Percentiles rank a stretch among this genome's conserved stretches.
Conservation (phyloP, 495 filamentous ascomycete species). For the Tuber microsphaerosporum region DNA sequence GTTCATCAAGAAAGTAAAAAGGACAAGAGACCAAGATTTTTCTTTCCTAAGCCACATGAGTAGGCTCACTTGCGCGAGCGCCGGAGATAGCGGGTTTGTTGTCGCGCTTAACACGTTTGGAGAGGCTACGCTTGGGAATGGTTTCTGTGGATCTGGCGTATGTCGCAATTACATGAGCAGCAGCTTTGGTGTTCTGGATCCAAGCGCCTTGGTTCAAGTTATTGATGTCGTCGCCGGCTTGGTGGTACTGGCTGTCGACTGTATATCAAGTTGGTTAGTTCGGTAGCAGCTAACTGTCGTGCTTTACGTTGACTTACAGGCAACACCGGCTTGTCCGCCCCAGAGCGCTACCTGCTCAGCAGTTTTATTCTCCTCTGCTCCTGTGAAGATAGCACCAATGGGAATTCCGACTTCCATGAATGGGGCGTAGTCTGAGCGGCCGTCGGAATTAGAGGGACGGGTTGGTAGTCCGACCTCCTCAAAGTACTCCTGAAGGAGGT, state of each 20-base stretch:
- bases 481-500: constrained; percentile 58
- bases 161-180: constrained; percentile 58
- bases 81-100: neutral
- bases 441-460: constrained; percentile 54
- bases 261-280: constrained; percentile 41
- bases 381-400: constrained; percentile 61
- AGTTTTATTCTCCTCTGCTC: constrained; percentile 62
- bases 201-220: constrained; percentile 58
- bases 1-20: neutral
- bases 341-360: constrained; percentile 51
- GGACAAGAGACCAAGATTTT: too few species aligned
- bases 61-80: neutral
- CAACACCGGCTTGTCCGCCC: constrained; percentile 56
- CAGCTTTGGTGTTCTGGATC: constrained; percentile 54
- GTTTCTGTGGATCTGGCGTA: constrained; percentile 51
- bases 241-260: constrained; percentile 60
- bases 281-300: neutral
- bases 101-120: neutral
- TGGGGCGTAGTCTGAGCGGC: constrained; percentile 62
- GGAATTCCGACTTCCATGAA: constrained; percentile 61
- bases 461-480: constrained; percentile 43
- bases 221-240: constrained; percentile 50
- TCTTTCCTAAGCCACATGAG: neutral
- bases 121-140: constrained; percentile 21
- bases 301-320: constrained; percentile 47